Base-by-base conservation (phyloP, 331 rosid genomes). In the Erythrophleum ivorense region DNA sequence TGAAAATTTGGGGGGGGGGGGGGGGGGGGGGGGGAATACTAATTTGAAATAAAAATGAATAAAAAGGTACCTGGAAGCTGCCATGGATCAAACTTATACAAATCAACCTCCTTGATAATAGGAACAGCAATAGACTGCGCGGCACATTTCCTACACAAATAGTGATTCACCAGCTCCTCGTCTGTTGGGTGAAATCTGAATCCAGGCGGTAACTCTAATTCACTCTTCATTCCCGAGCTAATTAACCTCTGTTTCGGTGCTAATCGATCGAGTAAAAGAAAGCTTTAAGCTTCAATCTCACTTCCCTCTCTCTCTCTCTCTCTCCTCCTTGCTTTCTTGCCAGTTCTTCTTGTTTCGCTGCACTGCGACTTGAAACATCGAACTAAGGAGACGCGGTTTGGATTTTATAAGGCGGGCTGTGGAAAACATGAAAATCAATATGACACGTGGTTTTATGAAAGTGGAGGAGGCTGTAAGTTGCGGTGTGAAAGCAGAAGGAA, bases 161-260 rank as follows among this genome's bases (percentile, higher is more conserved):
- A 96, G 38, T 94, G 91, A 67, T 82, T 94, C 80, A 96, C 98
- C 81, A 96, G 45, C 78, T 94, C 99, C 9, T 94, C 99, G 29
- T 96, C 99, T 0, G 98, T 93, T 0, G 98, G 99, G 84, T 93
- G 99, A 75, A 96, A 96, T 82, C 98, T 89, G 92, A 96, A 96
- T 15, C 99, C 98, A 2, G 99, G 91, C 0, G 99, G 98, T 16
- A 93, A 87, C 58, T 85, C 91, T 65, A 91, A 9, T 63, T 85
- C 88, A 7, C 90, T 68, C 29, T 78, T 72, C 93, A 86, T 86
- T 83, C 36, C 45, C 58, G 40, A 67, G 15, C 60, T 69, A 21
- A 41, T 29, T 21, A 10, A 43, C 33, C 11, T 14, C 31, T 58
- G 5, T 4, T 67, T 9, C 46, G 85, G 12, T 54, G 34, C 12